Percentiles rank a stretch among this genome's conserved stretches.
These are phyloP conservation scores for Pachysandra terminalis DNA, from an alignment of 164 flowering plant genomes.

Conservation along the genomic window DNA sequence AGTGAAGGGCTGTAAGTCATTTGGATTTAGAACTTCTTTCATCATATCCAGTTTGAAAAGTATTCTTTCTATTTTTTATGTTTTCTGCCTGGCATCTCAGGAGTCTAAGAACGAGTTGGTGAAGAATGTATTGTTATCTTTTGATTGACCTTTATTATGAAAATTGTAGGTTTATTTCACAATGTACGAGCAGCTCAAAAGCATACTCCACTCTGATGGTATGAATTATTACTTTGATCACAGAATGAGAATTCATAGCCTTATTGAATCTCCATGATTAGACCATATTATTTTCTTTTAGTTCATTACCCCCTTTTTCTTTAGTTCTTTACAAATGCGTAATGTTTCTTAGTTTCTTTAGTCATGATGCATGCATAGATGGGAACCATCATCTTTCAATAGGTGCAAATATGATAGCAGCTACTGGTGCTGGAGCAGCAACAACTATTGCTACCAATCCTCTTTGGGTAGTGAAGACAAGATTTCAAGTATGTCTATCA, in stretches of 20 bases:
- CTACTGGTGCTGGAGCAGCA: slow-evolving; percentile 95
- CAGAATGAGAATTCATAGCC: background rate
- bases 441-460: slow-evolving; percentile 89
- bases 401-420: slow-evolving; percentile 91
- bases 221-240: background rate
- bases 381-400: slow-evolving; percentile 65
- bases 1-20: too few species aligned
- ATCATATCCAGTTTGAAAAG: background rate
- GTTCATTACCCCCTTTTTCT: background rate
- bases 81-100: background rate
- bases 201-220: slow-evolving; percentile 70
- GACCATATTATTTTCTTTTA: background rate
- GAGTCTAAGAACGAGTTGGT: background rate
- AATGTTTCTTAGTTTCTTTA: slow-evolving; percentile 1
- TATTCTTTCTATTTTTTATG: background rate
- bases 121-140: background rate
- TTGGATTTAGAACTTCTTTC: background rate
- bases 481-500: slow-evolving; percentile 68
- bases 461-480: slow-evolving; percentile 98
- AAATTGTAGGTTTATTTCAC: slow-evolving; percentile 90
- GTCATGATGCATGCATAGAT: slow-evolving; percentile 35
- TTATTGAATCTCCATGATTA: background rate
- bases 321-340: background rate
- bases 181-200: slow-evolving; percentile 82
- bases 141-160: background rate